These are phyloP conservation scores for Penicillium sp. DNA, from an alignment of 2,329 filamentous ascomycete species.

Conservation along the genomic window DNA sequence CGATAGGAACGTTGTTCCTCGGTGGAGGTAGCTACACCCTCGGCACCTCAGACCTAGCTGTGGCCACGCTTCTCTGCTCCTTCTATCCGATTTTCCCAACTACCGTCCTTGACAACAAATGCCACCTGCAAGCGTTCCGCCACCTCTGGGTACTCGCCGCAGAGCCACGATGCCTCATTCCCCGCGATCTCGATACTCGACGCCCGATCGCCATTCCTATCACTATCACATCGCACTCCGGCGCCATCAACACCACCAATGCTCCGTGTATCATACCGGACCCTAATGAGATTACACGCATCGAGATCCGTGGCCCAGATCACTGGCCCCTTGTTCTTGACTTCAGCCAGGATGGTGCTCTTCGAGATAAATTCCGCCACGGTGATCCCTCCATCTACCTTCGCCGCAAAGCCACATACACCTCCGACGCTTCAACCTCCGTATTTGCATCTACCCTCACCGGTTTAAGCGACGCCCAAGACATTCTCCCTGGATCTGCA, in stretches of 20 bases:
- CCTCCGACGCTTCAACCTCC: conserved; percentile 49
- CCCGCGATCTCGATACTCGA: conserved; percentile 81
- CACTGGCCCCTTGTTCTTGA: conserved; percentile 84
- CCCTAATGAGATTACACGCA: conserved; percentile 37
- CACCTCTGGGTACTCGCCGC: conserved; percentile 96
- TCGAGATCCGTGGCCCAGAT: conserved; percentile 49
- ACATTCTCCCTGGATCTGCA: conserved; percentile 36
- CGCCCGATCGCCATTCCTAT: conserved; percentile 76
- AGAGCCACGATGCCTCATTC: conserved; percentile 83
- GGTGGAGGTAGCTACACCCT: conserved; percentile 92
- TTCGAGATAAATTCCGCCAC: conserved; percentile 63
- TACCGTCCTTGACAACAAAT: conserved; percentile 87
- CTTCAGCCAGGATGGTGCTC: conserved; percentile 63
- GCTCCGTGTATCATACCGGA: conserved; percentile 61
- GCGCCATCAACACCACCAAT: conserved; percentile 36
- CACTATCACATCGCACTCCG: conserved; percentile 59
- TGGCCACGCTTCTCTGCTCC: conserved; percentile 81
- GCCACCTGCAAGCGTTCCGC: conserved; percentile 91
- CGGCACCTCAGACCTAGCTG: conserved; percentile 80
- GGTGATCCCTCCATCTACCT: conserved; percentile 73
- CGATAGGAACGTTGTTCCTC: conserved; percentile 86
- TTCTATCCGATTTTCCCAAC: conserved; percentile 94
- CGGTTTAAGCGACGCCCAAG: conserved; percentile 66
- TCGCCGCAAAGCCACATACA: conserved; percentile 67
- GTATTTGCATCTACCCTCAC: conserved; percentile 74